Evolutionary conservation across 176 grass and related monocot species (phyloP).

Genomic region (Stipa capillata): DNA sequence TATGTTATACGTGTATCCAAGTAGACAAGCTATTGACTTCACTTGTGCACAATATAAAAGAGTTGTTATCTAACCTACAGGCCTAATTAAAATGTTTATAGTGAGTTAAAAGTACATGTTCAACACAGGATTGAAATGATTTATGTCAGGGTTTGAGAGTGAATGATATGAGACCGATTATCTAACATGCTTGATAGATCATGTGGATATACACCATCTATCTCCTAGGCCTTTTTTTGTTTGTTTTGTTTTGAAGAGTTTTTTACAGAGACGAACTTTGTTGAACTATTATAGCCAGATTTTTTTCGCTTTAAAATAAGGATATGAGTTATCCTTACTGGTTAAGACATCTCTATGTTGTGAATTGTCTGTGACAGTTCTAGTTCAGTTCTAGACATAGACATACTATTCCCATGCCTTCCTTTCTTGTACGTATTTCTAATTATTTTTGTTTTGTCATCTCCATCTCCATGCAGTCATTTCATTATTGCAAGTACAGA

Average conservation of each 20-base stretch:
- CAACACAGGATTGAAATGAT: background rate
- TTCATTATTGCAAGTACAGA: constrained; percentile 99
- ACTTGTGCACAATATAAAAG: background rate
- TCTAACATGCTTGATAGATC: background rate
- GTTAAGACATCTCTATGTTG: background rate
- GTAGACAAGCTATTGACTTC: background rate
- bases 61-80: background rate
- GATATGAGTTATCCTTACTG: background rate
- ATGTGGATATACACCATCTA: background rate
- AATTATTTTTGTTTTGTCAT: constrained; percentile 33
- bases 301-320: background rate
- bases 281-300: background rate
- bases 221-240: background rate
- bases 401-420: background rate
- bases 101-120: background rate
- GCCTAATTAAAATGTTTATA: background rate
- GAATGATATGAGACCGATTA: background rate
- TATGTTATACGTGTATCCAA: background rate
- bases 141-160: background rate
- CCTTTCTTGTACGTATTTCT: constrained; percentile 5
- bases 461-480: constrained; percentile 68
- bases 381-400: background rate
- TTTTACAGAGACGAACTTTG: background rate
- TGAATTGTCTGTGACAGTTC: constrained; percentile 3
- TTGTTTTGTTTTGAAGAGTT: background rate